Base-by-base conservation (phyloP, 371 early-diverging fungal species). In the Haplosporangium sp. region DNA sequence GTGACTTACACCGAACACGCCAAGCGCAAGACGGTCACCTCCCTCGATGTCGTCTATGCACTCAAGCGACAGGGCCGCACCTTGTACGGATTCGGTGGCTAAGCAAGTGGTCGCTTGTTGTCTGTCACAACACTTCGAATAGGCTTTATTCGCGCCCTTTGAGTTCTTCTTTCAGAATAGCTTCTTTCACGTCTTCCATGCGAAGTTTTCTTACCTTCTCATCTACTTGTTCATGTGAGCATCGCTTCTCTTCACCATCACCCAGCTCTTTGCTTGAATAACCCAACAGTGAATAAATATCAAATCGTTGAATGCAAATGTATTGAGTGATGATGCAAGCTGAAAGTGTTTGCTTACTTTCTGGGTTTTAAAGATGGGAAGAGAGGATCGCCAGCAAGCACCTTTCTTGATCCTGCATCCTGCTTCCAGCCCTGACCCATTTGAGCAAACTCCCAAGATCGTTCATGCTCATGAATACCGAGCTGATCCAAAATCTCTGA, bases 1-100 rank as follows among this genome's bases (percentile, higher is more conserved):
- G 98, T 99, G 67, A 98, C 98, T 76, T 99, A 99, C 92, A 98
- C 97, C 80, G 98, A 99, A 85, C 99, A 99, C 91, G 99, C 98
- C 84, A 99, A 99, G 92, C 94, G 99, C 89, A 99, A 99, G 96
- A 98, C 88, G 21, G 67, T 75, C 23, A 86, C 87, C 58, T 93
- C 94, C 43, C 87, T 93, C 59, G 96, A 97, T 84, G 97, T 98
- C 59, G 95, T 99, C 70, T 99, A 99, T 80, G 97, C 99, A 52
- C 90, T 99, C 76, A 99, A 98, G 92, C 92, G 98, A 81, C 96
- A 98, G 87, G 99, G 99, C 73, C 93, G 97, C 67, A 99, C 98
- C 73, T 93, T 97, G 65, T 96, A 84, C 55, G 82, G 84, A 59
- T 83, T 83, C 16, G 83, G 83, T 20, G 81, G 81, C 61, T 83